Evolutionary conservation across 768 basidiomycete species (phyloP), one percentile per base, ranked within the genome.

Genomic region (Suillus discolor): DNA sequence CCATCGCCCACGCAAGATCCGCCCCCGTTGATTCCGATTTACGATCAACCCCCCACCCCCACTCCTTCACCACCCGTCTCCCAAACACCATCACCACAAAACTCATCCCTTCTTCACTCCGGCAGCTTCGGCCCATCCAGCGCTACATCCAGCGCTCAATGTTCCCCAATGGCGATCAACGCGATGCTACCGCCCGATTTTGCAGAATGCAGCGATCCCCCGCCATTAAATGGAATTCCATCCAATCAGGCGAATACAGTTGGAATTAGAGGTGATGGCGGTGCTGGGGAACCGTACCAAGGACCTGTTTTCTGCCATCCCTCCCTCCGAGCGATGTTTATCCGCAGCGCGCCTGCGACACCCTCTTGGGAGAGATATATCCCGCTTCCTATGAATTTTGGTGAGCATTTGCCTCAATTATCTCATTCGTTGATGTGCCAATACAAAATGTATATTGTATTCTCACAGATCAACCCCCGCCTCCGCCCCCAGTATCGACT

Each of bases 41-140:
- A 20, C 18, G 57, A 60, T 60, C 72, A 55, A 25, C 66, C 68
- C 6, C 78, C 77, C 61, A 74, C 76, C 25, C 74, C 69, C 12
- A 62, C 66, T 8, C 74, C 70, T 34, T 74, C 73, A 20, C 77
- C 72, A 8, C 74, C 75, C 16, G 65, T 72, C 1, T 77, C 75
- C 13, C 71, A 72, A 51, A 62, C 45, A 23, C 71, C 77, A 62
- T 78, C 75, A 1, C 75, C 76, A 13, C 69, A 70, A 25, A 67
- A 69, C 23, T 69, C 76, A 1, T 74, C 70, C 42, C 62, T 67
- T 49, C 65, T 69, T 60, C 23, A 39, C 28, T 34, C 67, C 25
- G 31, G 51, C 59, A 31, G 41, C 42, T 42, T 51, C 64, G 7
- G 69, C 12, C 57, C 57, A 60, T 60, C 57, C 16, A 76, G n/a